Conservation (phyloP, 352 stramenopile genomes). For the Lagenidium sp. region DNA sequence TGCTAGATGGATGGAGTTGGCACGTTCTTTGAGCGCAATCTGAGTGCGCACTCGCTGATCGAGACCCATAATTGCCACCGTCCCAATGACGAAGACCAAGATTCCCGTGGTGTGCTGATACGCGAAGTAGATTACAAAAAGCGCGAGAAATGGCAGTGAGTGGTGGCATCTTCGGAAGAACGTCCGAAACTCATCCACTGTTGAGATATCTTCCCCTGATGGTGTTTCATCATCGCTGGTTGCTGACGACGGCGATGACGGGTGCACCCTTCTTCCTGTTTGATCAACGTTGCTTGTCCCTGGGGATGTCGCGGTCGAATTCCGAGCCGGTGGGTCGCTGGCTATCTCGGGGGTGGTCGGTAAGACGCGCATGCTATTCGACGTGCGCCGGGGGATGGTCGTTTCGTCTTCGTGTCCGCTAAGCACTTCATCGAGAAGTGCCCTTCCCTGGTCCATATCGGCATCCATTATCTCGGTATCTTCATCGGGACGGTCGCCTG, state of each 20-base stretch:
- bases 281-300: neutral
- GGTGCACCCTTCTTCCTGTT: too few relatives aligned
- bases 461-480: neutral
- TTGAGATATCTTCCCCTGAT: constrained; percentile 8
- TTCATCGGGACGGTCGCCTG: neutral
- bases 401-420: too few relatives aligned
- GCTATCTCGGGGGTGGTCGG: neutral
- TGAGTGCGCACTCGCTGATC: constrained; percentile 57
- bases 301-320: neutral
- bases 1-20: constrained; percentile 36
- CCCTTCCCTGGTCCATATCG: neutral
- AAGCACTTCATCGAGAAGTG: too few relatives aligned
- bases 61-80: constrained; percentile 56
- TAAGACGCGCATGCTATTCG: neutral
- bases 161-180: constrained; percentile 64
- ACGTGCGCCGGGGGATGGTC: neutral
- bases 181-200: constrained; percentile 48
- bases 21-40: constrained; percentile 69
- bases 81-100: constrained; percentile 52
- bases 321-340: neutral
- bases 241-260: neutral
- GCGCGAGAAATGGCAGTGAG: constrained; percentile 56
- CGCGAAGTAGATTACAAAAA: constrained; percentile 72
- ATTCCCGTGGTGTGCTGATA: constrained; percentile 72
- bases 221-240: constrained; percentile 5